Evolutionary conservation across 139 green algal species (phyloP).

Genomic region (Tetradesmus obliquus): DNA sequence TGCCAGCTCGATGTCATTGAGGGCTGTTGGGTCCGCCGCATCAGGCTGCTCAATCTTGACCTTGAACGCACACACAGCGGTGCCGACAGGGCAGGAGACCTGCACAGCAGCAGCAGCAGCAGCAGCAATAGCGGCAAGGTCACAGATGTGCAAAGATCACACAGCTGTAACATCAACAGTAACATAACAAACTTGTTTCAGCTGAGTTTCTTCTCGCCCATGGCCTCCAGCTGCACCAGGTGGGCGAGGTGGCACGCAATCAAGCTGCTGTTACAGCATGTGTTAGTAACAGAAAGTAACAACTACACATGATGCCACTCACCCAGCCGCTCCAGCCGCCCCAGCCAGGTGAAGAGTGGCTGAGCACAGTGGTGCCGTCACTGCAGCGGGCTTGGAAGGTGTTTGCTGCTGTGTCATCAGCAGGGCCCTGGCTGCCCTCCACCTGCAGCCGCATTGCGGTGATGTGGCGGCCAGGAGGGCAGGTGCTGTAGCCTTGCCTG

Average conservation of each 20-base stretch:
- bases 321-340: constrained; percentile 13
- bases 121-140: background rate
- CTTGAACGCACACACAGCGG: background rate
- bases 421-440: background rate
- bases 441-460: background rate
- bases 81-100: background rate
- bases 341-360: background rate
- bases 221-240: no score
- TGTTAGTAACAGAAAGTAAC: no score
- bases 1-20: background rate
- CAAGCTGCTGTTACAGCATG: no score
- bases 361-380: background rate
- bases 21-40: background rate
- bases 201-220: no score
- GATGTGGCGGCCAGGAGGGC: background rate
- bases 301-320: no score
- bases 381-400: background rate
- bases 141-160: no score
- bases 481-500: no score
- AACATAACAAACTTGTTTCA: no score
- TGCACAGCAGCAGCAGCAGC: background rate
- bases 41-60: background rate
- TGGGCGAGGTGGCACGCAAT: no score
- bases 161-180: no score
- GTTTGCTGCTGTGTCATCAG: constrained; percentile 8